Conservation (phyloP, 352 stramenopile species). For the Lagenidium sp. region DNA sequence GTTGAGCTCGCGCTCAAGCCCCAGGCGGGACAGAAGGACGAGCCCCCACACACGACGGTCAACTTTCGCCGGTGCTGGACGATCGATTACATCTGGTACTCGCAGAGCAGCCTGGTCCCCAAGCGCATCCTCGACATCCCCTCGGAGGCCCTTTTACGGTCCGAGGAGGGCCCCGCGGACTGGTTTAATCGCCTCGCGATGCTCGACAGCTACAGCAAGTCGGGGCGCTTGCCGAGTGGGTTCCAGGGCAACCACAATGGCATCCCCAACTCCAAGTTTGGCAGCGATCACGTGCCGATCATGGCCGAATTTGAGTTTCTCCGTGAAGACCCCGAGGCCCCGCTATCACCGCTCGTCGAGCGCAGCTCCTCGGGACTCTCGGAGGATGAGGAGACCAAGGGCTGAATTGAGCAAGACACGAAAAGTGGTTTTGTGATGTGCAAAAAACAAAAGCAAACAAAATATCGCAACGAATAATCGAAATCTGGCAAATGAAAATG, state of each 20-base stretch:
- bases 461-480: too few species aligned
- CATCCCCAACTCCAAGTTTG: constrained; percentile 80
- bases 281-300: constrained; percentile 81
- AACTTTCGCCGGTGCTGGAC: constrained; percentile 84
- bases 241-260: constrained; percentile 80
- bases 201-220: constrained; percentile 58
- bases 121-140: constrained; percentile 64
- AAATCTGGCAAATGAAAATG: too few species aligned
- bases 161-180: constrained; percentile 60
- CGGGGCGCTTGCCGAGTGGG: constrained; percentile 45
- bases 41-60: constrained; percentile 79
- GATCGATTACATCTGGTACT: constrained; percentile 89
- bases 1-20: constrained; percentile 15
- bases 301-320: constrained; percentile 82
- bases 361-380: too few species aligned
- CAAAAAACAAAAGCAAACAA: too few species aligned
- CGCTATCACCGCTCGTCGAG: too few species aligned
- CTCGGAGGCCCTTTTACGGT: constrained; percentile 48
- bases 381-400: constrained; percentile 29
- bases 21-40: constrained; percentile 36
- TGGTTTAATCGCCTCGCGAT: constrained; percentile 74
- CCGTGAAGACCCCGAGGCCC: too few species aligned
- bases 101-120: constrained; percentile 47
- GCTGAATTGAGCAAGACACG: too few species aligned
- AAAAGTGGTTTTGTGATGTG: too few species aligned